phyloP scores from a whole-genome alignment of 176 grass and related monocot species.

The Cocos nucifera region DNA sequence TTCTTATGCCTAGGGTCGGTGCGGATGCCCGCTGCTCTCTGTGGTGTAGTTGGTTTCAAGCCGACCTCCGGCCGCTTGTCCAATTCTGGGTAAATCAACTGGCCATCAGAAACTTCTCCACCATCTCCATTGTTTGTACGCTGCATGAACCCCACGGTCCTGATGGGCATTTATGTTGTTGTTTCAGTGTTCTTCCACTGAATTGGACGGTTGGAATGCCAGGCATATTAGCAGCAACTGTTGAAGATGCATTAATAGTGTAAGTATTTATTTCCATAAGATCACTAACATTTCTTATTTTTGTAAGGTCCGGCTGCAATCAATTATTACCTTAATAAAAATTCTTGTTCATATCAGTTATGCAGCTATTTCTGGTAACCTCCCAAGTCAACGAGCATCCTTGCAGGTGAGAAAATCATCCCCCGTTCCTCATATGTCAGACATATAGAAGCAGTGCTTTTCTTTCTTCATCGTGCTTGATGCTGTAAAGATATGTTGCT shows the following conservation, averaged over 20 bases:
- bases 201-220: constrained; percentile 94
- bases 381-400: constrained; percentile 5
- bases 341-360: constrained; percentile 32
- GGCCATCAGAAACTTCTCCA: background rate
- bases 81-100: constrained; percentile 39
- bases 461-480: no score
- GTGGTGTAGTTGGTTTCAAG: constrained; percentile 89
- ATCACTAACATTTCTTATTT: no score
- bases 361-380: constrained; percentile 50
- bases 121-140: no score
- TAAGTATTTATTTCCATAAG: constrained; percentile 18
- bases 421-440: background rate
- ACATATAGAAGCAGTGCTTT: background rate
- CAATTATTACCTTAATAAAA: background rate
- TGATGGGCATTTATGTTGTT: background rate
- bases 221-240: constrained; percentile 69
- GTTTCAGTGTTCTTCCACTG: constrained; percentile 65
- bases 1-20: constrained; percentile 49
- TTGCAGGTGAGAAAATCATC: constrained; percentile 29
- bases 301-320: no score
- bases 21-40: constrained; percentile 67
- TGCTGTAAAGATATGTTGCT: no score
- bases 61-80: constrained; percentile 61
- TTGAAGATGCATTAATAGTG: constrained; percentile 70
- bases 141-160: no score